phyloP scores from a whole-genome alignment of 2,329 filamentous ascomycete species.

The Colletotrichum tropicale region DNA sequence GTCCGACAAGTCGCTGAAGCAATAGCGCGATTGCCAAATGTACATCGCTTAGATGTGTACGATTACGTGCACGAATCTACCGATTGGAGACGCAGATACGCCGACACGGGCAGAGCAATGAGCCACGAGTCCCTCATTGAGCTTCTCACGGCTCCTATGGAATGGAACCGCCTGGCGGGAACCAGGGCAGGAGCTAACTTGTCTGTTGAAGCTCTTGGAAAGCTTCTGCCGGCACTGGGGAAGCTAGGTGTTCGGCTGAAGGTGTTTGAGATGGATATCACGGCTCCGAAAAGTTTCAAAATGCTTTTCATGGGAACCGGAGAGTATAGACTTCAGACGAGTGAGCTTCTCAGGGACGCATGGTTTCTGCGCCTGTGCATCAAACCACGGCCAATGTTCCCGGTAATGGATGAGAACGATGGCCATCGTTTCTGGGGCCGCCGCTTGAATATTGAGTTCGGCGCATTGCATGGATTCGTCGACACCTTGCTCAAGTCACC shows the following conservation, averaged over 20 bases:
- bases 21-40: neutral
- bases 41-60: neutral
- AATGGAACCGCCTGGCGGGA: neutral
- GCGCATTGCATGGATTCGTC: too few relatives aligned
- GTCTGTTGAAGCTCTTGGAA: neutral
- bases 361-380: too few relatives aligned
- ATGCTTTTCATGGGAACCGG: too few relatives aligned
- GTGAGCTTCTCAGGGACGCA: too few relatives aligned
- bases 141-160: neutral
- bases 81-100: neutral
- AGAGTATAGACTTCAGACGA: too few relatives aligned
- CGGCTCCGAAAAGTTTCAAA: too few relatives aligned
- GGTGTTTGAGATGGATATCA: neutral
- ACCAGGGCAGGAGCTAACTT: too few relatives aligned
- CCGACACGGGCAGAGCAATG: neutral
- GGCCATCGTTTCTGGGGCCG: too few relatives aligned
- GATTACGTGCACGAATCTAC: accelerated
- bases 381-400: too few relatives aligned
- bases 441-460: too few relatives aligned
- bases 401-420: too few relatives aligned
- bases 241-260: neutral
- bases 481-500: too few relatives aligned
- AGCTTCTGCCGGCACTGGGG: neutral
- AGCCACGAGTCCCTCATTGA: neutral
- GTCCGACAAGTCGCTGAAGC: neutral